phyloP scores from a whole-genome alignment of 352 stramenopile genomes.

The Pythium brassicae region DNA sequence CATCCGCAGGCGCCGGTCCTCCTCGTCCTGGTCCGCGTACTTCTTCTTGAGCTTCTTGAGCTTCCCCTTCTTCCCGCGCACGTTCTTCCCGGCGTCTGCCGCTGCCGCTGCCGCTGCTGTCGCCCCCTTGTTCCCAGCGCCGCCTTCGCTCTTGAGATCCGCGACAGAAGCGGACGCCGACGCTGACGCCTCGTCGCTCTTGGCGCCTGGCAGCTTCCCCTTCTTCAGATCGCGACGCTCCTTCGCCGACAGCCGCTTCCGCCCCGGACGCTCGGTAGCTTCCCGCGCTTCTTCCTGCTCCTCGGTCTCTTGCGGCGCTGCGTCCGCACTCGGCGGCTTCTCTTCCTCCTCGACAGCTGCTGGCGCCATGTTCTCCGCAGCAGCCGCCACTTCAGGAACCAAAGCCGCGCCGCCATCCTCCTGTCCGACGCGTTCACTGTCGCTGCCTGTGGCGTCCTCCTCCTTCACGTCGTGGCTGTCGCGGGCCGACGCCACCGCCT shows the following conservation, averaged over 20 bases:
- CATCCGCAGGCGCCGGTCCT: conserved; percentile 92
- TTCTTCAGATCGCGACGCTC: conserved; percentile 82
- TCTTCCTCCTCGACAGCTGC: conserved; percentile 10
- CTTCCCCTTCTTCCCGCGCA: conserved; percentile 93
- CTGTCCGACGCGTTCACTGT: neutral
- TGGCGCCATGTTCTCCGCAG: neutral
- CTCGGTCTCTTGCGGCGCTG: too few relatives aligned
- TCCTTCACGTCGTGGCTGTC: neutral
- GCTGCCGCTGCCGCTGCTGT: neutral
- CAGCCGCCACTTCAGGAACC: too few relatives aligned
- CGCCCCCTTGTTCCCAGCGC: conserved; percentile 8
- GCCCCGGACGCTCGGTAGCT: conserved; percentile 28
- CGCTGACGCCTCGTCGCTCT: neutral
- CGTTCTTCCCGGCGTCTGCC: conserved; percentile 23
- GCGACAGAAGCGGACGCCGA: neutral
- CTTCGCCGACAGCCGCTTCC: conserved; percentile 64
- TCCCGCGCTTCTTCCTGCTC: conserved; percentile 15
- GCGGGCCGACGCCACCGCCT: neutral
- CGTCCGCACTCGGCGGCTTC: conserved; percentile 4
- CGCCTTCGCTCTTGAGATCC: conserved; percentile 12
- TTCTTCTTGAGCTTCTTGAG: conserved; percentile 95
- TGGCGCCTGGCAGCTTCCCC: conserved; percentile 20
- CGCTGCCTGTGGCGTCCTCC: neutral
- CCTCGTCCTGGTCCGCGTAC: conserved; percentile 96
- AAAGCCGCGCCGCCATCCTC: too few relatives aligned